These are phyloP conservation scores for Cladosporium colombiae DNA, from an alignment of 2,329 filamentous ascomycete species.

Conservation along the genomic window DNA sequence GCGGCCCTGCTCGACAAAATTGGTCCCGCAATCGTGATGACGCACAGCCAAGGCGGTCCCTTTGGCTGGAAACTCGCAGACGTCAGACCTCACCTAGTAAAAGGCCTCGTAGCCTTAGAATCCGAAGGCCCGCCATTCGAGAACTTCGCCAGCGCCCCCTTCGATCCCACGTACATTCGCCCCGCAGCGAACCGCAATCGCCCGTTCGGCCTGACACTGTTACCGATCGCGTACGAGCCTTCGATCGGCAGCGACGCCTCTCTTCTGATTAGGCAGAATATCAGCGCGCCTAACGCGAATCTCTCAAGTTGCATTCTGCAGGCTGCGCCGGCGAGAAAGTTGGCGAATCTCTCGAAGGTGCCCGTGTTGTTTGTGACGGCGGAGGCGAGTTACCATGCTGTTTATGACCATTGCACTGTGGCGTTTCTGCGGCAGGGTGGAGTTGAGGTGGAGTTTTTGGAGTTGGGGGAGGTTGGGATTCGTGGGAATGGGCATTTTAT, in stretches of 20 bases:
- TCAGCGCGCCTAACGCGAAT: constrained; percentile 31
- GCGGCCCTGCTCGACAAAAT: constrained; percentile 46
- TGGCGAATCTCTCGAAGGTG: constrained; percentile 52
- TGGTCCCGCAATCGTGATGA: constrained; percentile 48
- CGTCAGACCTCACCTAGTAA: constrained; percentile 49
- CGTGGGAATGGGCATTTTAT: constrained; percentile 59
- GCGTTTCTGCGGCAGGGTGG: constrained; percentile 57
- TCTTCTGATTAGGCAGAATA: constrained; percentile 29
- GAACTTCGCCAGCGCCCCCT: constrained; percentile 28
- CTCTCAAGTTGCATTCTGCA: constrained; percentile 44
- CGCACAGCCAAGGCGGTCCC: constrained; percentile 53
- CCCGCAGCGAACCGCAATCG: constrained; percentile 22
- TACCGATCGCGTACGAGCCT: constrained; percentile 39
- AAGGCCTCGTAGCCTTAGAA: constrained; percentile 54
- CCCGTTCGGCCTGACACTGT: constrained; percentile 38
- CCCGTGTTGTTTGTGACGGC: constrained; percentile 54
- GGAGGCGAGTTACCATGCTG: constrained; percentile 56
- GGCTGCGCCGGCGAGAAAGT: constrained; percentile 42
- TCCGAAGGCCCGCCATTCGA: constrained; percentile 55
- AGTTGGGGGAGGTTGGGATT: constrained; percentile 48
- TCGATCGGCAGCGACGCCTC: constrained; percentile 29
- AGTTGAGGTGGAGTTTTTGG: constrained; percentile 46
- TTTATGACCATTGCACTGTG: constrained; percentile 58
- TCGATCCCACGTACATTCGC: constrained; percentile 22
- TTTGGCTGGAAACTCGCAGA: constrained; percentile 53